Evolutionary conservation across 257 asterid species (phyloP), one percentile per base, ranked within the genome.

Genomic region (Primulina huaijiensis): DNA sequence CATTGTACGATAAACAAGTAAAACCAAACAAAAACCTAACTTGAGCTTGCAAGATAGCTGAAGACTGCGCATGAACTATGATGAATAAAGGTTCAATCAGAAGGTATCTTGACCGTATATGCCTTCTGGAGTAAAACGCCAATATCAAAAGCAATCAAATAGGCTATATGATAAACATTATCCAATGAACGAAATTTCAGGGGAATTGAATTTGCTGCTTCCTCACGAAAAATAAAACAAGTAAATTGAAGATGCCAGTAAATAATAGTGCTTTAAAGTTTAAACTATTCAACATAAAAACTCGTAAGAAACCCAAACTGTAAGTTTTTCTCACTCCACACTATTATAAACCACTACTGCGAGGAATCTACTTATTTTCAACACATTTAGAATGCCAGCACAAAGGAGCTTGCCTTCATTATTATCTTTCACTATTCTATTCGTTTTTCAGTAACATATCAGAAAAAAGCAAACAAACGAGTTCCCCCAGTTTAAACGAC

Each of bases 321-420:
- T 40, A 17, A 21, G 37, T 65, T 8, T 6, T 21, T 21, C 6
- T 50, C 59, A 19, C 8, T 31, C 27, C 37, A 30, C 57, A n/a
- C 8, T 1, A 21, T 40, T 34, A 19, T n/a, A 33, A 19, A 64
- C 50, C 64, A 64, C 43, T 8, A 67, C 57, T 30, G 62, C 16
- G 5, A 50, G n/a, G 17, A 21, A 52, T 25, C 40, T 6, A 33
- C 53, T 21, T 62, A 8, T 16, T 6, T 31, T 12, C 9, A 17
- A 61, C 64, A 27, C 53, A 23, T 64, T 55, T 17, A 21, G 72
- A 71, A 52, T 60, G n/a, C 74, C 62, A 65, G 52, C 27, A 14
- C 9, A 57, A 46, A 37, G 40, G 10, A 35, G 53, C 53, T 58
- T 29, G 35, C 40, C 21, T 31, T 38, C 29, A 35, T 10, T 20